These are phyloP conservation scores for Ampelocalamus luodianensis DNA, from an alignment of 176 grass and related monocot species.

Conservation along the genomic window DNA sequence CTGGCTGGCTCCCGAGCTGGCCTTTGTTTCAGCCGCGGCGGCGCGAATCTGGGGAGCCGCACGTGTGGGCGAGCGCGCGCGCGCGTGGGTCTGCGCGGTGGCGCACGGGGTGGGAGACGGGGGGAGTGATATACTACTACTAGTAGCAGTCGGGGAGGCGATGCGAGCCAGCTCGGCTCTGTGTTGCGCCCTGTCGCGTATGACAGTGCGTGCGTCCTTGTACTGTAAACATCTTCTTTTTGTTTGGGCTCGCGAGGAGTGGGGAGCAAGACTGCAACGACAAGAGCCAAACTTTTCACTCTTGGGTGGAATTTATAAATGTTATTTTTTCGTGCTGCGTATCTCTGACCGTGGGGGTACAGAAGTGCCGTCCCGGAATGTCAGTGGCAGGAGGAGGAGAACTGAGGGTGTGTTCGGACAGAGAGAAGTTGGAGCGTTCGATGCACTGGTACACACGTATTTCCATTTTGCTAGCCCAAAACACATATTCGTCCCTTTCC, in stretches of 20 bases:
- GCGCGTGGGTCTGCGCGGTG: constrained; percentile 42
- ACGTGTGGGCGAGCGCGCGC: constrained; percentile 46
- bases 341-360: too few species aligned
- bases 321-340: too few species aligned
- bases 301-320: too few species aligned
- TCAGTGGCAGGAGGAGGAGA: too few species aligned
- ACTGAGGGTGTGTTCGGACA: too few species aligned
- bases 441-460: too few species aligned
- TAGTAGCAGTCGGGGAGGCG: background rate
- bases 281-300: too few species aligned
- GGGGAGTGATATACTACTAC: constrained; percentile 3
- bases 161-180: constrained; percentile 36
- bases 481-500: too few species aligned
- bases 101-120: constrained; percentile 40
- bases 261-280: too few species aligned
- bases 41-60: constrained; percentile 65
- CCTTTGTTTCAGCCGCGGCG: constrained; percentile 37
- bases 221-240: background rate
- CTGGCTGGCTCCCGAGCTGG: constrained; percentile 36
- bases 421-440: too few species aligned
- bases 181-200: constrained; percentile 24
- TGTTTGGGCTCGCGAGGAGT: background rate
- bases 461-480: too few species aligned
- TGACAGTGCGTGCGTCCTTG: background rate
- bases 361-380: too few species aligned